phyloP scores from a whole-genome alignment of 2,329 filamentous ascomycete species.

The Dactylonectria estremocensis region DNA sequence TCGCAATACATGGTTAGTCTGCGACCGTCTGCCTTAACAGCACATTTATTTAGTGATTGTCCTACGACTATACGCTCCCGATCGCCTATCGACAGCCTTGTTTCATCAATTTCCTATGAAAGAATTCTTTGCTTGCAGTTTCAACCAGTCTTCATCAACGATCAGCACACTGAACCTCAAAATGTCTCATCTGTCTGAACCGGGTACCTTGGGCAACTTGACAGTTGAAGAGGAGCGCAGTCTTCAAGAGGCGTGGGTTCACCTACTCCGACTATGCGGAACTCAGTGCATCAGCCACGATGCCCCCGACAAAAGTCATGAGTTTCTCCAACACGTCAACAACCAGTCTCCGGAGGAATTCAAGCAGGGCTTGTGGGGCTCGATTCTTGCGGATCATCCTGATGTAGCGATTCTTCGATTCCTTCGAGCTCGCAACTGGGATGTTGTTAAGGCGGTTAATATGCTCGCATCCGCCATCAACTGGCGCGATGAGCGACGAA shows the following conservation, averaged over 20 bases:
- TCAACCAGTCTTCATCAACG: background rate
- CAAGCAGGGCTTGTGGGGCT: constrained; percentile 32
- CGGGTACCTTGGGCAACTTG: constrained; percentile 38
- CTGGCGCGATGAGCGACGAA: constrained; percentile 54
- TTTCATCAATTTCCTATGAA: too few species aligned
- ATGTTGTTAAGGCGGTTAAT: constrained; percentile 90
- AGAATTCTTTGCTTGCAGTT: too few species aligned
- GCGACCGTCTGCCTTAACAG: too few species aligned
- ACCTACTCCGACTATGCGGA: constrained; percentile 37
- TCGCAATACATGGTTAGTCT: too few species aligned
- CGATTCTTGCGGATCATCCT: constrained; percentile 51
- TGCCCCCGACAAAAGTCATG: constrained; percentile 11
- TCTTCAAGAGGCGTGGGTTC: constrained; percentile 39
- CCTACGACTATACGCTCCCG: too few species aligned
- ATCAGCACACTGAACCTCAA: constrained; percentile 1
- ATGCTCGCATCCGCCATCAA: constrained; percentile 74
- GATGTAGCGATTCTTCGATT: constrained; percentile 82
- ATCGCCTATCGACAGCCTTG: too few species aligned
- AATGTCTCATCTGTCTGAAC: constrained; percentile 33
- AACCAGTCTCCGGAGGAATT: constrained; percentile 35
- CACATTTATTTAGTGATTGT: too few species aligned
- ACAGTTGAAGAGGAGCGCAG: constrained; percentile 34
- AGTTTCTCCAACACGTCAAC: constrained; percentile 21
- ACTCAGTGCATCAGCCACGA: constrained; percentile 11
- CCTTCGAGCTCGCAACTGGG: constrained; percentile 93